Evolutionary conservation across 805 yeast genomes (phyloP).

Genomic region (Yamadazyma takamatsuzukensis): DNA sequence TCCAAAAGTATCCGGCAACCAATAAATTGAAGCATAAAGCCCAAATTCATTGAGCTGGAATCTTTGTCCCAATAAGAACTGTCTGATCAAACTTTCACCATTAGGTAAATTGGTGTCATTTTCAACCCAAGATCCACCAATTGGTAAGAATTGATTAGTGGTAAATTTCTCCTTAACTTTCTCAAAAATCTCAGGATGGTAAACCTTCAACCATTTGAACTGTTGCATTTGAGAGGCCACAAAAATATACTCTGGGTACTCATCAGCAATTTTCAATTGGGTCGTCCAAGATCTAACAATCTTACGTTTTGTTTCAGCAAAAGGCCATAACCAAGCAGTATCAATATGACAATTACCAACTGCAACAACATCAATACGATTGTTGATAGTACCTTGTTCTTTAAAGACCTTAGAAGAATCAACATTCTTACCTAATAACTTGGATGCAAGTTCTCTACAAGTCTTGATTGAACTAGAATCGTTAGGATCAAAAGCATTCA

Average conservation of each 20-base stretch:
- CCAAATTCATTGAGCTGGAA: slow-evolving; percentile 82
- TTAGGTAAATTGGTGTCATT: slow-evolving; percentile 94
- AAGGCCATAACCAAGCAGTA: slow-evolving; percentile 99
- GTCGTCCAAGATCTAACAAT: slow-evolving; percentile 95
- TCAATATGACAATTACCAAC: slow-evolving; percentile 96
- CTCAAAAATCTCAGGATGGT: slow-evolving; percentile 77
- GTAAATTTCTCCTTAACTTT: slow-evolving; percentile 63
- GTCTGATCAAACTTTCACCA: slow-evolving; percentile 88
- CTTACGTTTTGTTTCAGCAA: slow-evolving; percentile 91
- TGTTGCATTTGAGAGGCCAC: slow-evolving; percentile 97
- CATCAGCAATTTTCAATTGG: slow-evolving; percentile 77
- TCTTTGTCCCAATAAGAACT: slow-evolving; percentile 85
- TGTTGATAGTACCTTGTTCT: slow-evolving; percentile 16
- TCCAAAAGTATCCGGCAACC: slow-evolving; percentile 98
- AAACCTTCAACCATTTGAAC: slow-evolving; percentile 83
- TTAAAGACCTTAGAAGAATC: slow-evolving; percentile 64
- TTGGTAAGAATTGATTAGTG: slow-evolving; percentile 75
- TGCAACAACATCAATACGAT: slow-evolving; percentile 66
- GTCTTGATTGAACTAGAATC: slow-evolving; percentile 53
- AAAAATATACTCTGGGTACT: slow-evolving; percentile 89
- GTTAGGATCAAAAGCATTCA: slow-evolving; percentile 75
- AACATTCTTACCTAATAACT: slow-evolving; percentile 60
- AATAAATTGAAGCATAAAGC: slow-evolving; percentile 65
- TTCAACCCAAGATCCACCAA: slow-evolving; percentile 99
- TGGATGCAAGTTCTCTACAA: slow-evolving; percentile 65